Evolutionary conservation across 2,329 filamentous ascomycete species (phyloP).

Genomic region (Penicillium frequentans): DNA sequence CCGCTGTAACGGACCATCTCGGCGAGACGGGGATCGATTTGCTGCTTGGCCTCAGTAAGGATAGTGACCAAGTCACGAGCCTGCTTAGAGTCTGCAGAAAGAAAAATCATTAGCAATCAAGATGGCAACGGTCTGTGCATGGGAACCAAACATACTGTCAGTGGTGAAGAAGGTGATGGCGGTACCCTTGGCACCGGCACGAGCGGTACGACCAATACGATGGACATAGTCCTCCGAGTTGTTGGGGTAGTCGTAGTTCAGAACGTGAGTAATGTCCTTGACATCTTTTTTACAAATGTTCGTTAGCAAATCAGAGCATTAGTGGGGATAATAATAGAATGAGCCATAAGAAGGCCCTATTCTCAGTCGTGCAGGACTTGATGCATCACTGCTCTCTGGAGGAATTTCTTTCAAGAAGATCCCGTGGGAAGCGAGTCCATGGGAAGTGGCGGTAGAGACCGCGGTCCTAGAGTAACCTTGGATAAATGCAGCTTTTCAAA

Average conservation of each 20-base stretch:
- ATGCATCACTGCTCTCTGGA: constrained; percentile 61
- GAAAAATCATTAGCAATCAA: constrained; percentile 14
- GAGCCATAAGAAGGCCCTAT: constrained; percentile 48
- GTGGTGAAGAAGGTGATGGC: constrained; percentile 98
- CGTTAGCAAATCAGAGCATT: constrained; percentile 72
- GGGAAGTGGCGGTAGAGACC: constrained; percentile 54
- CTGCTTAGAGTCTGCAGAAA: constrained; percentile 74
- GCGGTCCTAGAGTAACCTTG: constrained; percentile 67
- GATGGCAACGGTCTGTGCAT: background rate
- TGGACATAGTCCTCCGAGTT: constrained; percentile 73
- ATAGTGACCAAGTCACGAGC: constrained; percentile 94
- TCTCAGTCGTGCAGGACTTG: constrained; percentile 61
- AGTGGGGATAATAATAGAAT: constrained; percentile 40
- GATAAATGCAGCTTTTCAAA: constrained; percentile 67
- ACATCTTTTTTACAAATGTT: constrained; percentile 82
- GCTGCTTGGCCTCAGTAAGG: constrained; percentile 94
- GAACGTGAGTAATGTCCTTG: constrained; percentile 99
- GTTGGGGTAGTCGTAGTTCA: constrained; percentile 99
- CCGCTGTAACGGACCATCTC: constrained; percentile 95
- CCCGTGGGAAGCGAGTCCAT: constrained; percentile 49
- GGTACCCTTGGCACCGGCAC: constrained; percentile 84
- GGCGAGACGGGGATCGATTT: constrained; percentile 90
- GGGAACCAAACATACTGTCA: constrained; percentile 74
- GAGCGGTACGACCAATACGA: constrained; percentile 67
- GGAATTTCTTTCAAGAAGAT: constrained; percentile 46